Percentiles rank a stretch among this genome's conserved stretches.
Evolutionary conservation across 768 basidiomycete species (phyloP).

Genomic region (Dentipellis fragilis): DNA sequence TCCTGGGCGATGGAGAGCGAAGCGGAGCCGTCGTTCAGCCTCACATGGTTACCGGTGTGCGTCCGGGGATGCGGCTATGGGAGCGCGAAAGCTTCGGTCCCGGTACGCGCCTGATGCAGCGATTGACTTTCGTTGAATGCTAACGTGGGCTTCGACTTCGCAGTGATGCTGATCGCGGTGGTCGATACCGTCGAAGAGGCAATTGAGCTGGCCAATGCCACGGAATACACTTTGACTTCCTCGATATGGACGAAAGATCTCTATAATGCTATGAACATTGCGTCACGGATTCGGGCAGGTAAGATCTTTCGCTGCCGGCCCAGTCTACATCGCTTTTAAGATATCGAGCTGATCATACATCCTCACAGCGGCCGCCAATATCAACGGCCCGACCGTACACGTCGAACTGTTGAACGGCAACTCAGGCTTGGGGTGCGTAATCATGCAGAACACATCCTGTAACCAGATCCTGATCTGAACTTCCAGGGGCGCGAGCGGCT

Average conservation of each 20-base stretch:
- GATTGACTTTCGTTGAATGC: not conserved
- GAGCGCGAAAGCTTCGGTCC: slow-evolving; percentile 55
- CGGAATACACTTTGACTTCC: slow-evolving; percentile 40
- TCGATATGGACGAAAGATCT: slow-evolving; percentile 44
- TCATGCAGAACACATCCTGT: not conserved
- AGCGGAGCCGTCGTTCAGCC: slow-evolving; percentile 36
- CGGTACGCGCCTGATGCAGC: slow-evolving; percentile 19
- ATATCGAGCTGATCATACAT: not conserved
- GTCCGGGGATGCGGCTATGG: slow-evolving; percentile 42
- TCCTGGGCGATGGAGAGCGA: slow-evolving; percentile 32
- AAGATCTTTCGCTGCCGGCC: not conserved
- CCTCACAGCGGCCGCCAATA: slow-evolving; percentile 37
- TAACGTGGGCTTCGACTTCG: not conserved
- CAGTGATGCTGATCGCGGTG: slow-evolving; percentile 34
- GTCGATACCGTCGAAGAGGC: slow-evolving; percentile 45
- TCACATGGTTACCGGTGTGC: slow-evolving; percentile 39
- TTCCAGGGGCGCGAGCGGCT: slow-evolving; percentile 28
- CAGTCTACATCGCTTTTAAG: not conserved
- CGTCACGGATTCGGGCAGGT: slow-evolving; percentile 39
- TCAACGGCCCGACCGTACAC: slow-evolving; percentile 47
- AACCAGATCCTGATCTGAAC: not conserved
- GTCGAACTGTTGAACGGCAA: slow-evolving; percentile 28
- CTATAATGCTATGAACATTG: slow-evolving; percentile 32
- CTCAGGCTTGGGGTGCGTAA: slow-evolving; percentile 36
- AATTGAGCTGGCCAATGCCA: slow-evolving; percentile 43